Evolutionary conservation across 345 rosid species (phyloP).

Genomic region (Sapria himalayana): DNA sequence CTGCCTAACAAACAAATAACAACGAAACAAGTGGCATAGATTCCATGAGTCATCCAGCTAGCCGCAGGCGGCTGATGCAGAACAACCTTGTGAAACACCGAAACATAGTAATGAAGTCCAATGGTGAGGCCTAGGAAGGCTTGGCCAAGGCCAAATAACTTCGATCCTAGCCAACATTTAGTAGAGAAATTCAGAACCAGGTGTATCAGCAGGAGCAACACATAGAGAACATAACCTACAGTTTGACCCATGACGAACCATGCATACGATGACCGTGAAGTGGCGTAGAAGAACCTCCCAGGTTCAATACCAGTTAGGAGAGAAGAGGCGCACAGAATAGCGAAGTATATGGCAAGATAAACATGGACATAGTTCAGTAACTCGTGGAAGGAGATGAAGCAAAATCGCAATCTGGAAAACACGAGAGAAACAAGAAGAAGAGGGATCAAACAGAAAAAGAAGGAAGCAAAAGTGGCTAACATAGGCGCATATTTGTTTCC

Average conservation of each 20-base stretch:
- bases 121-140: conserved; percentile 51
- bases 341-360: conserved; percentile 85
- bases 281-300: conserved; percentile 52
- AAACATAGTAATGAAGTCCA: conserved; percentile 77
- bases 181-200: conserved; percentile 62
- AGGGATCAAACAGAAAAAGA: conserved; percentile 53
- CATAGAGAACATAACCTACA: conserved; percentile 50
- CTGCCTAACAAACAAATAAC: conserved; percentile 34
- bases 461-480: conserved; percentile 42
- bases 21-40: conserved; percentile 84
- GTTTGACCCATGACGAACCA: conserved; percentile 66
- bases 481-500: conserved; percentile 63
- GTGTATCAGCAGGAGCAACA: conserved; percentile 55
- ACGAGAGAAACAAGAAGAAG: conserved; percentile 58
- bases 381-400: conserved; percentile 75
- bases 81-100: conserved; percentile 74
- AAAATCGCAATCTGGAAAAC: conserved; percentile 56
- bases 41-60: conserved; percentile 72
- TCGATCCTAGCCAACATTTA: conserved; percentile 37
- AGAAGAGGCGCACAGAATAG: conserved; percentile 57
- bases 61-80: conserved; percentile 71
- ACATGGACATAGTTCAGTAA: conserved; percentile 63
- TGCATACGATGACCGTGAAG: conserved; percentile 48
- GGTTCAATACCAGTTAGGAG: conserved; percentile 75
- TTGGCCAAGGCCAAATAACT: conserved; percentile 47